Conservation (phyloP, 2,329 filamentous ascomycete genomes). For the Fonsecaea nubica region DNA sequence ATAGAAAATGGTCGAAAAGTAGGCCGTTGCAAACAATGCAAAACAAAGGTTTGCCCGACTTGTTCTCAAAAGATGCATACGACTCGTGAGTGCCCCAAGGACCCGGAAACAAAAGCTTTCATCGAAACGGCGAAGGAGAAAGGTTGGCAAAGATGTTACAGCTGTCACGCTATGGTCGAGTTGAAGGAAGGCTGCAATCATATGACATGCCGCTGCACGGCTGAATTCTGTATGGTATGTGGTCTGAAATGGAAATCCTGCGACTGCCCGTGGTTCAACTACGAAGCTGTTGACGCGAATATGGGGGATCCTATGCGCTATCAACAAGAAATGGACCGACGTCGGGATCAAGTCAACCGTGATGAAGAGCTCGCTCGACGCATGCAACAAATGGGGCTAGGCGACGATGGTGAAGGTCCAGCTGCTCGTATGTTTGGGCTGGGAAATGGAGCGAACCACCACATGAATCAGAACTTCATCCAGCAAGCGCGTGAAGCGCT, state of each 20-base stretch:
- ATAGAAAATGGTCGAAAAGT: slow-evolving; percentile 66
- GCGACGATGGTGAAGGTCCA: slow-evolving; percentile 32
- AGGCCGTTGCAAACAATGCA: slow-evolving; percentile 74
- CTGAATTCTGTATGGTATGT: slow-evolving; percentile 87
- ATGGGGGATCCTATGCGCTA: slow-evolving; percentile 51
- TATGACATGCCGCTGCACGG: slow-evolving; percentile 83
- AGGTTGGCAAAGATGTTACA: slow-evolving; percentile 80
- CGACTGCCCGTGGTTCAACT: slow-evolving; percentile 80
- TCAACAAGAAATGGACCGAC: slow-evolving; percentile 57
- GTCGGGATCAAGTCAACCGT: slow-evolving; percentile 56
- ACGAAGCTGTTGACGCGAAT: slow-evolving; percentile 61
- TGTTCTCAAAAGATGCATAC: slow-evolving; percentile 80
- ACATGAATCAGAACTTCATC: slow-evolving; percentile 67
- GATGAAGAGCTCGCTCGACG: slow-evolving; percentile 61
- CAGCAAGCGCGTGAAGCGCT: slow-evolving; percentile 46
- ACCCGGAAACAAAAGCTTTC: slow-evolving; percentile 47
- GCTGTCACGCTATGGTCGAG: slow-evolving; percentile 77
- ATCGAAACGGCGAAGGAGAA: slow-evolving; percentile 71
- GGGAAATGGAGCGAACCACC: slow-evolving; percentile 46
- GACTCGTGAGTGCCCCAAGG: slow-evolving; percentile 70
- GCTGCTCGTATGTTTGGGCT: slow-evolving; percentile 21
- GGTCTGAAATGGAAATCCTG: slow-evolving; percentile 82
- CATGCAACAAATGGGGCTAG: slow-evolving; percentile 55
- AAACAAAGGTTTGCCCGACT: slow-evolving; percentile 72
- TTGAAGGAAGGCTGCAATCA: slow-evolving; percentile 84